These are phyloP conservation scores for Wickerhamomyces sp. DNA, from an alignment of 1,139 yeast species.

Conservation along the genomic window DNA sequence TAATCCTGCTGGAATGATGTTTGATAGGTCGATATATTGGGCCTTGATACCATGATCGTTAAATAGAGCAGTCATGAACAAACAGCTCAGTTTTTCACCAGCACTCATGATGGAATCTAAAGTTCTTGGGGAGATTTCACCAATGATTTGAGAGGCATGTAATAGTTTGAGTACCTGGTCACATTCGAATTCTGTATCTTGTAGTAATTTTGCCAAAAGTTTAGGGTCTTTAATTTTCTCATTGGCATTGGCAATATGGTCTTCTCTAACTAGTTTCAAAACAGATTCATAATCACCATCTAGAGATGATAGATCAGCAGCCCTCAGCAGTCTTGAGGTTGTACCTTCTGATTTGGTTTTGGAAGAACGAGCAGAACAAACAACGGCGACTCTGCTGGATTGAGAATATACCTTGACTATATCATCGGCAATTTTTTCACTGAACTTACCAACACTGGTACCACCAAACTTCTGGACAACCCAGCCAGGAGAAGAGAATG, in stretches of 20 bases:
- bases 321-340: conserved; percentile 72
- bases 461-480: conserved; percentile 96
- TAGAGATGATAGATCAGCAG: conserved; percentile 72
- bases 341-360: conserved; percentile 93
- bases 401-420: conserved; percentile 65
- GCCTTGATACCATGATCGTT: conserved; percentile 77
- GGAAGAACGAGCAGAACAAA: conserved; percentile 92
- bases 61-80: conserved; percentile 81
- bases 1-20: conserved; percentile 57
- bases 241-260: conserved; percentile 75
- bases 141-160: conserved; percentile 85
- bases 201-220: conserved; percentile 44
- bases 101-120: conserved; percentile 86
- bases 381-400: conserved; percentile 79
- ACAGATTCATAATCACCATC: conserved; percentile 44
- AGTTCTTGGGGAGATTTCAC: conserved; percentile 87
- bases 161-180: conserved; percentile 62
- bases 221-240: conserved; percentile 40
- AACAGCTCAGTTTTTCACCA: conserved; percentile 89
- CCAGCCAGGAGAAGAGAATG: conserved; percentile 42
- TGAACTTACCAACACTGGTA: conserved; percentile 95
- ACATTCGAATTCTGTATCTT: conserved; percentile 60
- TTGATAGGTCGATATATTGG: conserved; percentile 71
- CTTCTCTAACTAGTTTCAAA: conserved; percentile 63
- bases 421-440: conserved; percentile 76